Evolutionary conservation across 2,329 filamentous ascomycete species (phyloP).

Genomic region (Chaetomium olivaceum): DNA sequence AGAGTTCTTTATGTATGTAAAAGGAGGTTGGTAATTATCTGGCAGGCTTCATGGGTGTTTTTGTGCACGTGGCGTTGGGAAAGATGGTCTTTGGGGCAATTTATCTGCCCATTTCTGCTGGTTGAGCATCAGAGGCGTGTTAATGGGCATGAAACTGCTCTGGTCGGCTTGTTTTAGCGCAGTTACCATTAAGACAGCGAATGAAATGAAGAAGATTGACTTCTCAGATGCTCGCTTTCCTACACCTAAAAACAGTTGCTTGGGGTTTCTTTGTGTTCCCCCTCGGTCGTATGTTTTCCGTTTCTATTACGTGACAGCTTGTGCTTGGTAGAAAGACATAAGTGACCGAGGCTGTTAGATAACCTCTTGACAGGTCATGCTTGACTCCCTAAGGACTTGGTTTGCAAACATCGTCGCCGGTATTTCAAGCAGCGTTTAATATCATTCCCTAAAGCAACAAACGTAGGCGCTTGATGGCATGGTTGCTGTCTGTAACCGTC

Average conservation of each 20-base stretch:
- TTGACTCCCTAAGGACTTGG: neutral
- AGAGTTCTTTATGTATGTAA: neutral
- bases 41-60: neutral
- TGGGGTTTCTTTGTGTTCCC: neutral
- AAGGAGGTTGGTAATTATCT: neutral
- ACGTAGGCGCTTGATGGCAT: neutral
- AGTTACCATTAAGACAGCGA: neutral
- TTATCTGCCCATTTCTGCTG: neutral
- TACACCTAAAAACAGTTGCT: neutral
- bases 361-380: too few species aligned
- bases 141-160: neutral
- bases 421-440: neutral
- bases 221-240: neutral
- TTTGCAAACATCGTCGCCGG: neutral
- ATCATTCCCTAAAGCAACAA: neutral
- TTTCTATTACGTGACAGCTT: neutral
- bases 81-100: neutral
- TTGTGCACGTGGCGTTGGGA: slow-evolving; percentile 1
- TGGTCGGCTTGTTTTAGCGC: neutral
- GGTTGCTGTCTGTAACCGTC: neutral
- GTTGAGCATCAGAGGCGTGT: neutral
- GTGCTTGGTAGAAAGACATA: neutral
- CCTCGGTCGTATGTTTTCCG: neutral
- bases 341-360: neutral
- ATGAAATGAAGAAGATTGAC: neutral